Conservation (phyloP, 2,329 filamentous ascomycete genomes). For the Hyphodiscus sp. region DNA sequence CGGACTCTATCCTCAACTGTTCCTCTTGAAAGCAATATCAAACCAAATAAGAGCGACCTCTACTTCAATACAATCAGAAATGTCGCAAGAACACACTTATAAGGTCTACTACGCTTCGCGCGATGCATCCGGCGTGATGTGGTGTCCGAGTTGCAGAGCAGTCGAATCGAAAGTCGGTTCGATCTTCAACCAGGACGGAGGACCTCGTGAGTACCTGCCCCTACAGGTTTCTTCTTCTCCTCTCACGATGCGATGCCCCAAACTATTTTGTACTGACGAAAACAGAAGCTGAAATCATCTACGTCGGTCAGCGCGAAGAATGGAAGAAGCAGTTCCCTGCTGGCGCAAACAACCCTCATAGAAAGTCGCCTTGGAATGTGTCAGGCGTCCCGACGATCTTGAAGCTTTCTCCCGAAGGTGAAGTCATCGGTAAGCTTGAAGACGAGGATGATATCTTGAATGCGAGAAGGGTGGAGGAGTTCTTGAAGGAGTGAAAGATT, state of each 20-base stretch:
- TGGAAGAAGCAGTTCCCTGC: neutral
- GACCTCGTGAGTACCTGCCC: neutral
- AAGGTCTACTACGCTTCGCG: neutral
- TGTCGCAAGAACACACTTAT: neutral
- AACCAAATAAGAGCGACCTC: neutral
- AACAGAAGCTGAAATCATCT: neutral
- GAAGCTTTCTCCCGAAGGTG: neutral
- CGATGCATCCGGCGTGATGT: neutral
- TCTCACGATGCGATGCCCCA: too few species aligned
- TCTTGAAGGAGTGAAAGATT: neutral
- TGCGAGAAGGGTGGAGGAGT: neutral
- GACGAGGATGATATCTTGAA: neutral
- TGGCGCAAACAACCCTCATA: neutral
- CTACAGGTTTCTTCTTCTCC: neutral
- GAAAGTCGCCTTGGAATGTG: neutral
- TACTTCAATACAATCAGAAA: neutral
- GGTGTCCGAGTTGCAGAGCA: neutral
- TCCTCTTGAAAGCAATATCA: neutral
- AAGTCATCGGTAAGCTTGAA: neutral
- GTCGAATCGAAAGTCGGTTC: neutral
- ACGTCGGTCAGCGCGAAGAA: neutral
- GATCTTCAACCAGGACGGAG: neutral
- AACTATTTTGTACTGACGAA: neutral
- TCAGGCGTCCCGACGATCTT: neutral
- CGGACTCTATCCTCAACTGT: neutral